Evolutionary conservation across 176 grass and related monocot genomes (phyloP), one percentile per base, ranked within the genome.

Genomic region (Avena sativa): DNA sequence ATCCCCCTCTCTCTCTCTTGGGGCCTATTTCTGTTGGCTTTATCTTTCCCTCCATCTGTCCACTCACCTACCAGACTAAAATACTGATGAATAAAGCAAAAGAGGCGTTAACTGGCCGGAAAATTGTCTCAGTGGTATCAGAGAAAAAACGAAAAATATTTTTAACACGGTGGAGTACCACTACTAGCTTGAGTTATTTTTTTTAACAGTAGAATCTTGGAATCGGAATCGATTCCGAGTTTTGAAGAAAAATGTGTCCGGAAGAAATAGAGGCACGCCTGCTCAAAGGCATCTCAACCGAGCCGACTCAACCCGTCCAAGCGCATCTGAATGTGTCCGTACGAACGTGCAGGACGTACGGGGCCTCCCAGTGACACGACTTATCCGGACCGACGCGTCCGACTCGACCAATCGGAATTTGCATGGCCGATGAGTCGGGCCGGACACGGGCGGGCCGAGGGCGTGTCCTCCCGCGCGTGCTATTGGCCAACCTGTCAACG

Each of bases 11-110:
- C 40, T 23, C 28, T 21, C 70, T 62, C 67, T 80, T 19, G 76
- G 46, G 62, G 69, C 71, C 67, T 20, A 57, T 84, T 84, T 84
- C 59, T 69, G 85, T 80, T 87, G 89, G 78, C 50, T 74, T 84
- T 91, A 76, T 81, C 85, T 61, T 4, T 50, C 71, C 21, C 73
- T 78, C 73, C 62, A 34, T 78, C 59, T 47, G 67, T 67, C 75
- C 66, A 73, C 81, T 76, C 85, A 81, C 81, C 81, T 11, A 80
- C 80, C 64, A 67, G 38, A 28, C 48, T 58, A 46, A 62, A 47
- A 62, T n/a, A 87, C 47, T 64, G 58, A 40, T 74, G 50, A 79
- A 75, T 74, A 80, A 84, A 84, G 67, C 19, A 17, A 10, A 10
- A 48, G 46, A 28, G 4, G 58, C 67, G 56, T 9, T 74, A 68